These are phyloP conservation scores for Pelargonium citronellum DNA, from an alignment of 441 rosid species.

Conservation along the genomic window DNA sequence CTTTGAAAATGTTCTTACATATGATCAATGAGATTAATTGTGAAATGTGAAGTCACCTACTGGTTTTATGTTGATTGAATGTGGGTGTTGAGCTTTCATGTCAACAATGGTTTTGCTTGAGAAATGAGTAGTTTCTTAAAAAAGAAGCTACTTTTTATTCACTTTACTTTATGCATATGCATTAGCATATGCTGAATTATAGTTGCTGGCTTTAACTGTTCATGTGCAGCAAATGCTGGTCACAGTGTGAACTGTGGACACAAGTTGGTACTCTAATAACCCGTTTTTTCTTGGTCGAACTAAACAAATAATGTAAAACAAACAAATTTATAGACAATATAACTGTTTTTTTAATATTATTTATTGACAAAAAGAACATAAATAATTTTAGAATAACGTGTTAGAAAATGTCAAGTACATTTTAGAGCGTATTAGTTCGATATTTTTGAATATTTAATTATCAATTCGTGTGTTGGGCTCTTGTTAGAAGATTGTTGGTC, in stretches of 20 bases:
- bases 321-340: no score
- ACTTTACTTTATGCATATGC: conserved; percentile 6
- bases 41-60: conserved; percentile 4
- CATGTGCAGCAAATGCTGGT: neutral
- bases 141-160: neutral
- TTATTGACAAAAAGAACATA: no score
- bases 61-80: neutral
- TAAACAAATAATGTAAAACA: no score
- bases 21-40: neutral
- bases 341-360: no score
- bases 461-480: no score
- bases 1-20: neutral
- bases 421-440: no score
- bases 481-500: no score
- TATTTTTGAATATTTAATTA: no score
- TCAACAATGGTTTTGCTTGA: neutral
- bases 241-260: neutral
- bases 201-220: neutral
- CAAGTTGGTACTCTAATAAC: neutral
- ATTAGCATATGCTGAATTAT: conserved; percentile 6
- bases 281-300: no score
- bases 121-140: neutral
- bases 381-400: no score
- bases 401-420: no score
- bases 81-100: conserved; percentile 11